phyloP scores from a whole-genome alignment of 75 land plant species.

The Cunninghamia lanceolata region DNA sequence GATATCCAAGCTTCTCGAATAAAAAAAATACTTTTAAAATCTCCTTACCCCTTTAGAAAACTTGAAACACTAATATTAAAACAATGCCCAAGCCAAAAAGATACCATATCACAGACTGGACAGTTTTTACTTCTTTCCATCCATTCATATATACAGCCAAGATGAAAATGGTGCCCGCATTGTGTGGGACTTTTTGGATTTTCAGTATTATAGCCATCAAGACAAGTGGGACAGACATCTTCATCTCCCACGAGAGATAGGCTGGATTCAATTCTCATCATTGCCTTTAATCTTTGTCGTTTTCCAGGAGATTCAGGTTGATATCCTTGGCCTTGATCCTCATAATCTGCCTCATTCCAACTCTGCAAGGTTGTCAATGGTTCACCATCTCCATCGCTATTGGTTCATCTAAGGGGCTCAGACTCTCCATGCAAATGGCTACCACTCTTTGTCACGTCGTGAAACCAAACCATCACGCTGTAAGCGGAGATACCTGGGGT shows the following conservation, averaged over 20 bases:
- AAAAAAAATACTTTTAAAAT: not conserved
- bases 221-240: conserved; percentile 92
- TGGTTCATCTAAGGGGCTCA: conserved; percentile 51
- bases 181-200: conserved; percentile 68
- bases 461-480: conserved; percentile 67
- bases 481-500: conserved; percentile 59
- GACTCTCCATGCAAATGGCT: conserved; percentile 73
- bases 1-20: not conserved
- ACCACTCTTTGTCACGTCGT: conserved; percentile 64
- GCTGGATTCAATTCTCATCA: conserved; percentile 29
- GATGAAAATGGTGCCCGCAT: conserved; percentile 73
- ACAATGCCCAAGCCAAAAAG: not conserved
- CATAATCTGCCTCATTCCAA: conserved; percentile 46
- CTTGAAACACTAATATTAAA: not conserved
- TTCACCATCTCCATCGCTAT: conserved; percentile 44
- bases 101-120: conserved; percentile 80
- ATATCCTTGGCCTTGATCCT: conserved; percentile 38
- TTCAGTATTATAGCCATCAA: conserved; percentile 78
- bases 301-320: conserved; percentile 36
- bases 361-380: conserved; percentile 32
- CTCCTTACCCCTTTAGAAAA: conserved; percentile 13
- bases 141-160: conserved; percentile 78
- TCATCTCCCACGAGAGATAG: conserved; percentile 77
- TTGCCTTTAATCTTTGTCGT: conserved; percentile 29
- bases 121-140: conserved; percentile 80